Evolutionary conservation across 768 basidiomycete genomes (phyloP).

Genomic region (Podaxis mareebaensis): DNA sequence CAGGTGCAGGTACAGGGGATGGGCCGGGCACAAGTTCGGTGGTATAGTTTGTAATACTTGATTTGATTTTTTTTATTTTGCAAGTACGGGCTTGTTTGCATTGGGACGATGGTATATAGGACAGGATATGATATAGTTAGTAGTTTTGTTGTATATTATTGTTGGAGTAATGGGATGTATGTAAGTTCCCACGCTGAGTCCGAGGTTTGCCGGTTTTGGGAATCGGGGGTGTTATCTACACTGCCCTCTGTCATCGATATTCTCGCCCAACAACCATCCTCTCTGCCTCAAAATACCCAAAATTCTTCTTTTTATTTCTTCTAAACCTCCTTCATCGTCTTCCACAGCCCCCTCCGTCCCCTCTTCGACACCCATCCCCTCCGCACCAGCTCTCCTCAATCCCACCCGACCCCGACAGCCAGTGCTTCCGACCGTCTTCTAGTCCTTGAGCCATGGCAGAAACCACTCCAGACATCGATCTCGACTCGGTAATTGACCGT

Average conservation of each 20-base stretch:
- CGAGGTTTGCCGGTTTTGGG: conserved; percentile 43
- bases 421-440: conserved; percentile 3
- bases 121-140: not conserved
- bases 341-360: conserved; percentile 14
- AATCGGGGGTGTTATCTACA: conserved; percentile 42
- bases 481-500: conserved; percentile 99
- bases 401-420: conserved; percentile 14
- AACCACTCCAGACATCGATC: conserved; percentile 89
- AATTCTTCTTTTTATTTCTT: conserved; percentile 12
- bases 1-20: conserved; percentile 2
- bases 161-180: not conserved
- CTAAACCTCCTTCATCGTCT: not conserved
- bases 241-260: conserved; percentile 48
- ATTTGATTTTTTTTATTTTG: not conserved
- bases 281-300: conserved; percentile 13
- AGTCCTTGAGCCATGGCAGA: conserved; percentile 61
- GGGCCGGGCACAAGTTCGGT: not conserved
- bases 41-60: conserved; percentile 6
- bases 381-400: conserved; percentile 19
- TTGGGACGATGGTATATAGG: not conserved
- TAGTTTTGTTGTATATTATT: not conserved
- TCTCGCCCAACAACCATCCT: conserved; percentile 28
- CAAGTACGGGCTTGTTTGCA: not conserved
- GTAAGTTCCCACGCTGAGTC: conserved; percentile 38
- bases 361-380: conserved; percentile 19